Conservation (phyloP, 495 filamentous ascomycete genomes). For the Sordaria brevicollis region DNA sequence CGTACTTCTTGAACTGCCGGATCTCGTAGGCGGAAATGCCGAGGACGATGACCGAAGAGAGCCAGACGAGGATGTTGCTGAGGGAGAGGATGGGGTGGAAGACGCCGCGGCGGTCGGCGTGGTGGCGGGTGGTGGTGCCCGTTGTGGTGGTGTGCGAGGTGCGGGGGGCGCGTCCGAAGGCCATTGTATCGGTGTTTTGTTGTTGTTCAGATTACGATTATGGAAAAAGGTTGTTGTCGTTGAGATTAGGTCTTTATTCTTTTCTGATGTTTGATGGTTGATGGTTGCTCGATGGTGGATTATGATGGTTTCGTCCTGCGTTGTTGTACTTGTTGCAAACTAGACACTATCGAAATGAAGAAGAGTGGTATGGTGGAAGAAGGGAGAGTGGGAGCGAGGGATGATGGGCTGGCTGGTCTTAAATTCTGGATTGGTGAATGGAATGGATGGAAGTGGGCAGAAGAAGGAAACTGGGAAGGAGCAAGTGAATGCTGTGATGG, state of each 20-base stretch:
- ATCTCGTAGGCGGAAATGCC: slow-evolving; percentile 49
- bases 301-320: background rate
- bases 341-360: background rate
- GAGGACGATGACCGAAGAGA: slow-evolving; percentile 50
- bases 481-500: background rate
- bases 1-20: background rate
- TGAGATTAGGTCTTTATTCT: background rate
- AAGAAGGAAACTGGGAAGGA: background rate
- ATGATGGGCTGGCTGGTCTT: background rate
- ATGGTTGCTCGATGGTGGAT: too few relatives aligned
- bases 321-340: background rate
- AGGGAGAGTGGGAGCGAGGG: background rate
- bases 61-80: slow-evolving; percentile 35
- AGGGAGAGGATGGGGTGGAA: slow-evolving; percentile 16
- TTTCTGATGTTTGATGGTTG: background rate
- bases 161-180: background rate
- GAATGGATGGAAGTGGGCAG: background rate
- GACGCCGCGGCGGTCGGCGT: background rate
- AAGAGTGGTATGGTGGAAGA: background rate
- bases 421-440: background rate
- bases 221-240: background rate
- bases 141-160: background rate
- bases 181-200: background rate
- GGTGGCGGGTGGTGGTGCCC: background rate
- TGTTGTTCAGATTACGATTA: background rate